Percentiles rank a stretch among this genome's conserved stretches.
These are phyloP conservation scores for Ceratonia siliqua DNA, from an alignment of 306 rosid species.

Conservation along the genomic window DNA sequence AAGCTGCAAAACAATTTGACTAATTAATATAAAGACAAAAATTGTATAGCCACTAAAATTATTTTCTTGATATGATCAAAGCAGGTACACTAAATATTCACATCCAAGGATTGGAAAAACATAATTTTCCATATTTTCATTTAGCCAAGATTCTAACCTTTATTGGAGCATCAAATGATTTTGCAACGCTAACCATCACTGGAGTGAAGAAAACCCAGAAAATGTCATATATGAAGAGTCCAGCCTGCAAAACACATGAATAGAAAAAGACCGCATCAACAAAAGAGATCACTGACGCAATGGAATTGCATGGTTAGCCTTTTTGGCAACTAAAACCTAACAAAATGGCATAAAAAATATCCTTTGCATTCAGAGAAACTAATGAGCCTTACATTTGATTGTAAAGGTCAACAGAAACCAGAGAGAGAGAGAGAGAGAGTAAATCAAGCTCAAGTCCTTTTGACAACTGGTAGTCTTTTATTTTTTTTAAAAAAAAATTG, in stretches of 20 bases:
- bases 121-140: neutral
- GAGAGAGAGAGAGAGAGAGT: no score
- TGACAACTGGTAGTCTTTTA: neutral
- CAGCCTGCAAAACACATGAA: slow-evolving; percentile 51
- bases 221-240: slow-evolving; percentile 83
- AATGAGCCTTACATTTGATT: slow-evolving; percentile 15
- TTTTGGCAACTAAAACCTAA: neutral
- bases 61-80: neutral
- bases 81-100: neutral
- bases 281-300: neutral
- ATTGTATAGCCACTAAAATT: neutral
- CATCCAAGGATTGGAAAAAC: neutral
- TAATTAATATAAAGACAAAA: slow-evolving; percentile 23
- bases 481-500: neutral
- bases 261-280: slow-evolving; percentile 16
- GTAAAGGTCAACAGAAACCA: no score
- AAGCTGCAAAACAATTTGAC: slow-evolving; percentile 59
- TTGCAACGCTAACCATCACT: slow-evolving; percentile 90
- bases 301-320: neutral
- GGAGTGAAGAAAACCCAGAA: slow-evolving; percentile 96
- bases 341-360: slow-evolving; percentile 4
- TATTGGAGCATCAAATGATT: slow-evolving; percentile 90
- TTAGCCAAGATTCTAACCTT: slow-evolving; percentile 53
- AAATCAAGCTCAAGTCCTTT: slow-evolving; percentile 6
- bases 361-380: neutral